Evolutionary conservation across 2,329 filamentous ascomycete species (phyloP), one percentile per base, ranked within the genome.

Genomic region (Pleoardoris graminearum): DNA sequence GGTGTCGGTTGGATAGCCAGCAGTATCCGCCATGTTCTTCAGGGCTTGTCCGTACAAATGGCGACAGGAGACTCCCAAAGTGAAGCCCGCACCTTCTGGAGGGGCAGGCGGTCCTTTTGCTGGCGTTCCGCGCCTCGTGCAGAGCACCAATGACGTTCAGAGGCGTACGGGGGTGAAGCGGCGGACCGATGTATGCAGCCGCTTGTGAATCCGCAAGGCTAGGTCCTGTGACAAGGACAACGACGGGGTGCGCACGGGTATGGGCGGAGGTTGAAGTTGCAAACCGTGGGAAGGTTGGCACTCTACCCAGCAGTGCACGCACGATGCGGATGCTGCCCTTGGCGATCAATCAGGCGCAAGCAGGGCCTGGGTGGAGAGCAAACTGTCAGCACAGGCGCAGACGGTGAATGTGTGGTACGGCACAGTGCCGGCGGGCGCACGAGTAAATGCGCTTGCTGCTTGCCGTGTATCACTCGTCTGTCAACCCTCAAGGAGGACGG

Each of bases 351-450:
- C 51, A 55, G 56, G 54, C 47, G 65, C 67, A 63, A 58, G 57
- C 54, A 61, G 55, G 60, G 58, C 53, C 66, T 70, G 58, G 30
- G 43, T 51, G 52, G 56, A 38, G n/a, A 58, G 62, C 69, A 71
- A 21, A 72, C 68, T 58, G 67, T 74, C 68, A 74, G 72, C 67
- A 72, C 61, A 60, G 60, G 60, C 53, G 51, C 59, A 61, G 62
- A 58, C 38, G 62, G 60, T 58, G 53, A 55, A 55, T 43, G 39
- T 19, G 39, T 23, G 55, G 67, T 68, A 65, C 63, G 58, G 71
- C 70, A 44, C 48, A 46, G 49, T 43, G 51, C 57, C 50, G 59
- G 58, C 55, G 57, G 50, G 63, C 55, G 46, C 54, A 48, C 55
- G 61, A 68, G 59, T 58, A 60, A 62, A 55, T 61, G 66, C 59